Conservation (phyloP, 176 grass and related monocot genomes). For the Raddia guianensis region DNA sequence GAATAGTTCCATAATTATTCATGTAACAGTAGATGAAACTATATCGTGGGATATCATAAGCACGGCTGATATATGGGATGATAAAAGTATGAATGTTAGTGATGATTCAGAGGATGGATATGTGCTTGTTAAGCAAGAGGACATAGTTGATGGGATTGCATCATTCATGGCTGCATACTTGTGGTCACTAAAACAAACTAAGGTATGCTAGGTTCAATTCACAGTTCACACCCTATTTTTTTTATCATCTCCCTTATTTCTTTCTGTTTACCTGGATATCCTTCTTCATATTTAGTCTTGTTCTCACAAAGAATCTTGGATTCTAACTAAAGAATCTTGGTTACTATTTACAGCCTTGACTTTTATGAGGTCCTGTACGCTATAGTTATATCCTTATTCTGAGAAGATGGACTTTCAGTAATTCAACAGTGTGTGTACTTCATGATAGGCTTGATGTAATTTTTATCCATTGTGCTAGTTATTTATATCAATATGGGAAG, state of each 20-base stretch:
- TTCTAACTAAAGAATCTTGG: not conserved
- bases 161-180: slow-evolving; percentile 95
- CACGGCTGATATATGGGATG: slow-evolving; percentile 72
- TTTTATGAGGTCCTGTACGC: not conserved
- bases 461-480: not conserved
- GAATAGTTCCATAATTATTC: slow-evolving; percentile 32
- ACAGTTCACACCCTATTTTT: slow-evolving; percentile 13
- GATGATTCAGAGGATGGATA: slow-evolving; percentile 83
- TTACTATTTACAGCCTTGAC: not conserved
- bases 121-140: slow-evolving; percentile 92
- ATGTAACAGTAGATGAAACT: slow-evolving; percentile 66
- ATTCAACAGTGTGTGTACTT: not conserved
- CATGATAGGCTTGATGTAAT: not conserved
- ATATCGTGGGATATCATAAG: slow-evolving; percentile 84
- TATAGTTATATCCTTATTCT: not conserved
- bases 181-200: slow-evolving; percentile 87
- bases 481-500: not conserved
- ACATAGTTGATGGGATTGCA: slow-evolving; percentile 95
- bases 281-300: not conserved
- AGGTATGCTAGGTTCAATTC: slow-evolving; percentile 53
- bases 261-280: not conserved
- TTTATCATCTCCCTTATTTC: not conserved
- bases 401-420: slow-evolving; percentile 26
- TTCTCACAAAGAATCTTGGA: not conserved
- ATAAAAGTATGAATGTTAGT: slow-evolving; percentile 56